Evolutionary conservation across 768 basidiomycete genomes (phyloP), one percentile per base, ranked within the genome.

Genomic region (Ramaria sp.): DNA sequence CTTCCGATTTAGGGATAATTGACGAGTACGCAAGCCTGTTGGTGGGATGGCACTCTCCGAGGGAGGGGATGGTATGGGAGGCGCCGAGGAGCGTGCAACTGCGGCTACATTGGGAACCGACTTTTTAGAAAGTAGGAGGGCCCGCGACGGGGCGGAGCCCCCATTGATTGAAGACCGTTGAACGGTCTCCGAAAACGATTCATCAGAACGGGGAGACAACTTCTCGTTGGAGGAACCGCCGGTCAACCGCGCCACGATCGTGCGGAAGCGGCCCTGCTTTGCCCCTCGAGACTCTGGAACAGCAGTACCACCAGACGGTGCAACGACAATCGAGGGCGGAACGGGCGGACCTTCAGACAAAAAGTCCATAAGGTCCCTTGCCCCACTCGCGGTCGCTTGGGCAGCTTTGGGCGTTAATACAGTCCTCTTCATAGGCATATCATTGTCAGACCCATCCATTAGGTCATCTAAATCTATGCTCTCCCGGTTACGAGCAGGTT

Each of bases 381-480:
- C 81, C 43, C 67, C 71, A 22, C 72, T 65, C 22, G 78, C 78
- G 11, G 76, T 72, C 12, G 58, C 37, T 17, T 45, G 37, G 15
- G 63, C 62, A 12, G 59, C 31, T 62, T 66, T 54, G 61, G 55
- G 62, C 60, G 63, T 61, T 51, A 62, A 15, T 48, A 51, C 20
- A n/a, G 50, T 37, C 33, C 51, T 60, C 48, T 51, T 56, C 4
- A 45, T 59, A 27, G 63, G 67, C 39, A 73, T 73, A 20, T 87
- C 86, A 22, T 80, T 80, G 60, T 85, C 87, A 7, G 80, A 85
- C 22, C 75, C 81, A 41, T 74, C 79, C 83, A 88, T 82, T 22
- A 88, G 66, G 58, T 87, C 86, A 64, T 91, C 88, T 60, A 89
- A 63, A 66, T 89, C 83, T 59, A 88, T 61, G 1, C 85, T 86